Base-by-base conservation (phyloP, 805 yeast genomes). In the Metschnikowia lachancei region DNA sequence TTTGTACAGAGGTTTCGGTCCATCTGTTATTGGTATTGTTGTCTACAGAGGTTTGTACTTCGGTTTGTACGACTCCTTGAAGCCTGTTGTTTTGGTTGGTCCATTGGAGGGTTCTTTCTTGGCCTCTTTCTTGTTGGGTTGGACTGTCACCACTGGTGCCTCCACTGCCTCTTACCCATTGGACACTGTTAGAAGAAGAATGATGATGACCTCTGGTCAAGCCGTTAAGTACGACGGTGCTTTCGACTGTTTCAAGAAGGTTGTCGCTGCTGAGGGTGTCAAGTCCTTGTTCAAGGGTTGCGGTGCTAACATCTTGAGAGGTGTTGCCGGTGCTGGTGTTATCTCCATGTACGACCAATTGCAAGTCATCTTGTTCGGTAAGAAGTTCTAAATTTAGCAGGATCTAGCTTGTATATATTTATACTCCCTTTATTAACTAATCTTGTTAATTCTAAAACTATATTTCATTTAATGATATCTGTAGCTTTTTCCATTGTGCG, bases 301-400 rank as follows among this genome's bases (percentile, higher is more conserved):
- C 78, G 96, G 92, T 85, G 97, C 97, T 76, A 90, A 90, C 94
- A 90, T 90, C 83, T 83, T 90, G 77, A 90, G 97, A 86, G 97
- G 97, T 88, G 96, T 90, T 72, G 97, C 97, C 76, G 96, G 96
- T 84, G 97, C 97, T 71, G 96, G 96, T 87, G 97, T 91, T 67
- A 88, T 90, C 76, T 90, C 97, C 80, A 69, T 91, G 82, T 90
- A 91, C 82, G 97, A 91, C 77, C 96, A 90, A 81, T 80, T 90
- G 75, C 97, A 90, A 81, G 76, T 90, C 78, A 83, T 90, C 82
- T 50, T 91, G 65, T 89, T 90, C 77, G 97, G 97, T 77, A 89
- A 90, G 88, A 88, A 89, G 78, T 90, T 88, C 83, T 56, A 54
- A 54, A 51, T 44, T 47, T 51, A 45, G 53, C 49, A 33, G 37